A percentile compares a stretch with the other conserved stretches of the same genome.
These are phyloP conservation scores for Ustanciosporium gigantosporum DNA, from an alignment of 1,284 basidiomycete genomes.

Conservation along the genomic window DNA sequence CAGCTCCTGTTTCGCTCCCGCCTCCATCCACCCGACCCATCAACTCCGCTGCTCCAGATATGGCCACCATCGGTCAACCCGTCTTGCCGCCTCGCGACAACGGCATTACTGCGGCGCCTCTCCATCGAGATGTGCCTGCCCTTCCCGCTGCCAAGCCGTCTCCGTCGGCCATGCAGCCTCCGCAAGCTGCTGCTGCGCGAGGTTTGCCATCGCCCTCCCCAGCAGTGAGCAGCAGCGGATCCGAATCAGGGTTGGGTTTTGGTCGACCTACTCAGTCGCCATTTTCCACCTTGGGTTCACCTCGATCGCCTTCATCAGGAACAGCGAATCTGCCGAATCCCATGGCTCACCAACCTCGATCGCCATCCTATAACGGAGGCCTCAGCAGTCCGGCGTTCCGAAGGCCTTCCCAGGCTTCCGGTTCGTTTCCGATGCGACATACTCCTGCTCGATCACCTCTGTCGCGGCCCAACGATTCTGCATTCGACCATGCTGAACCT, in stretches of 20 bases:
- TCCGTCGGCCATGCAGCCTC: too few species aligned
- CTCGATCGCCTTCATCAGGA: constrained; percentile 18
- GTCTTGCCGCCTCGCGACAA: constrained; percentile 8
- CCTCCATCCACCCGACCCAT: constrained; percentile 23
- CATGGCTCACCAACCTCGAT: constrained; percentile 11
- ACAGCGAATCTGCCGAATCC: not conserved
- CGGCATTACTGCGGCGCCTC: not conserved
- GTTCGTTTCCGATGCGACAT: constrained; percentile 42
- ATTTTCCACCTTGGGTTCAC: constrained; percentile 11
- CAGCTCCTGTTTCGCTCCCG: constrained; percentile 7
- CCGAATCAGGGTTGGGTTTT: constrained; percentile 12
- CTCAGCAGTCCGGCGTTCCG: constrained; percentile 20
- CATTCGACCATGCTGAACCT: constrained; percentile 11
- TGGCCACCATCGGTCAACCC: constrained; percentile 14
- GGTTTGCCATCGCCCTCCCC: too few species aligned
- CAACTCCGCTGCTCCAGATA: constrained; percentile 2
- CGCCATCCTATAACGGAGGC: constrained; percentile 23
- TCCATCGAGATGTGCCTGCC: not conserved
- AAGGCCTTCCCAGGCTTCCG: constrained; percentile 33
- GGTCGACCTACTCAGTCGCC: constrained; percentile 15
- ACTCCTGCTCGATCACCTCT: constrained; percentile 37
- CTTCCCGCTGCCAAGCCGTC: not conserved
- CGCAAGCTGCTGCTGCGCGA: too few species aligned
- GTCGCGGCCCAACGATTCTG: constrained; percentile 23
- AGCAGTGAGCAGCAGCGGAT: not conserved